Evolutionary conservation across 345 rosid species (phyloP).

Genomic region (Anacardium occidentale): DNA sequence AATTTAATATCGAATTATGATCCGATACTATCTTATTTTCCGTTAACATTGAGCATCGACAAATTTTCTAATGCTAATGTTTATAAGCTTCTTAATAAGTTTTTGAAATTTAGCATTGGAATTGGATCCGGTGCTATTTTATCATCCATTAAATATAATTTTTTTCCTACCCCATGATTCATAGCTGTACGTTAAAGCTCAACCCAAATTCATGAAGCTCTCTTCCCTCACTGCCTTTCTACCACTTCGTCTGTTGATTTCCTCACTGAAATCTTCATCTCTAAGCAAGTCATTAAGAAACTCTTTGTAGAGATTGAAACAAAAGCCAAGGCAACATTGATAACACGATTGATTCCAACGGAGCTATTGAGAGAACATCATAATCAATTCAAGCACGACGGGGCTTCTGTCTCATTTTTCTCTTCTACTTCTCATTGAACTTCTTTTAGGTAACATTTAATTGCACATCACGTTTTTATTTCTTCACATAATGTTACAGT

Average conservation of each 20-base stretch:
- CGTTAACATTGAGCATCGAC: no score
- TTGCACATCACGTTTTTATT: not conserved
- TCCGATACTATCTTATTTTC: no score
- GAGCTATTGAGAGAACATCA: constrained; percentile 94
- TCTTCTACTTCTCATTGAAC: constrained; percentile 75
- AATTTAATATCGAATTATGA: no score
- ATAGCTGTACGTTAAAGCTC: no score
- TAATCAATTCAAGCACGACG: constrained; percentile 90
- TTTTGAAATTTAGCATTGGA: no score
- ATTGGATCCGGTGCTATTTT: no score
- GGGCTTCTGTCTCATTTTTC: constrained; percentile 97
- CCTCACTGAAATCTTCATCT: constrained; percentile 24
- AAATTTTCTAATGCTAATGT: no score
- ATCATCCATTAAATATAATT: no score
- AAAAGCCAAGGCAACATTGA: constrained; percentile 46
- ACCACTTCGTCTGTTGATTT: constrained; percentile 16
- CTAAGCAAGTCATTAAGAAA: constrained; percentile 9
- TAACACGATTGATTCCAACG: constrained; percentile 88
- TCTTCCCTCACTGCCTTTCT: constrained; percentile 5
- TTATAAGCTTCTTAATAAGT: no score
- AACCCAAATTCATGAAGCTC: no score
- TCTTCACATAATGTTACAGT: not conserved
- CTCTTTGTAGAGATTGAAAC: constrained; percentile 9
- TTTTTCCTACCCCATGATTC: no score
- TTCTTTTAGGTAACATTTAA: constrained; percentile 56